These are phyloP conservation scores for Mrakiaceae sp. DNA, from an alignment of 1,284 basidiomycete species.

Conservation along the genomic window DNA sequence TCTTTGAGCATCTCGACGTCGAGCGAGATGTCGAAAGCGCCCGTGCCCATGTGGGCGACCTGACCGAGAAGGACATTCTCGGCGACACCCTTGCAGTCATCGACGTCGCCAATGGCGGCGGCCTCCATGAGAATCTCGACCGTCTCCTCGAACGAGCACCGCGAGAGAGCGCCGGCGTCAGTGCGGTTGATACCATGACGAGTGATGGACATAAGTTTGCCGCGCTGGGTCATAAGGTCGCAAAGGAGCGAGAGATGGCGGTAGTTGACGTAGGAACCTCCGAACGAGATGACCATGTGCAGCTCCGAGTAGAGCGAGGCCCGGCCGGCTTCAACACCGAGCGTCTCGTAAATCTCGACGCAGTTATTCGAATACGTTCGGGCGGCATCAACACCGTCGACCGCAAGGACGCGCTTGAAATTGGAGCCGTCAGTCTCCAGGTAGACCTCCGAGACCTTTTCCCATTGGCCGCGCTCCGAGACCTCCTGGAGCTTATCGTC, in stretches of 20 bases:
- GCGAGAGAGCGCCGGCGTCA: constrained; percentile 91
- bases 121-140: constrained; percentile 99
- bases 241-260: constrained; percentile 89
- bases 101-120: constrained; percentile 92
- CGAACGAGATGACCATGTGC: constrained; percentile 91
- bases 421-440: constrained; percentile 96
- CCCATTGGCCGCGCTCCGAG: constrained; percentile 44
- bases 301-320: constrained; percentile 88
- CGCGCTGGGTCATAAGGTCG: constrained; percentile 97
- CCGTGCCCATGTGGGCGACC: constrained; percentile 96
- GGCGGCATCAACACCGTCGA: constrained; percentile 85
- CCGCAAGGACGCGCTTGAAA: constrained; percentile 82
- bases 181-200: constrained; percentile 98
- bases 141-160: constrained; percentile 98
- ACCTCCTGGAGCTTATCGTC: constrained; percentile 68
- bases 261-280: constrained; percentile 99
- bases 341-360: constrained; percentile 88
- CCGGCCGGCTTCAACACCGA: constrained; percentile 95
- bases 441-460: constrained; percentile 73
- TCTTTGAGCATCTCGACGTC: constrained; percentile 99
- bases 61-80: constrained; percentile 99
- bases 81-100: constrained; percentile 94
- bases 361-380: constrained; percentile 96
- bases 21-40: constrained; percentile 87
- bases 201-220: constrained; percentile 94